Conservation (phyloP, 148 eudicot species). For the Persicaria maculosa region DNA sequence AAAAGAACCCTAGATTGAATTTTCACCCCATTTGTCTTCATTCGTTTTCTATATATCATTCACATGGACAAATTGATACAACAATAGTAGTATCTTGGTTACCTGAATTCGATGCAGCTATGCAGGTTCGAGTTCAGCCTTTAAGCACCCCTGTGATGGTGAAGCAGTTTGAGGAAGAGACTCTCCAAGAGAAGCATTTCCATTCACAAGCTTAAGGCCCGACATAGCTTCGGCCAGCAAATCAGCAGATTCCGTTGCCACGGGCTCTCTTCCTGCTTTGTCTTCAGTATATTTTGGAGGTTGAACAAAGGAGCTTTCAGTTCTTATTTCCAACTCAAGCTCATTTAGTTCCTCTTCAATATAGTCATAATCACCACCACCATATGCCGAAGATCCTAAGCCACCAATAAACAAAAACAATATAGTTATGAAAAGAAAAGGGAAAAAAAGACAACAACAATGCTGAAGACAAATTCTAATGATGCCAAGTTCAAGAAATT, state of each 20-base stretch:
- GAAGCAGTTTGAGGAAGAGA: not conserved
- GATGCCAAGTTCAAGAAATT: too few species aligned
- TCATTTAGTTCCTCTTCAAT: conserved; percentile 57
- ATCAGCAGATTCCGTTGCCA: conserved; percentile 26
- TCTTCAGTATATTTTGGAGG: conserved; percentile 18
- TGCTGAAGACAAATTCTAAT: not conserved
- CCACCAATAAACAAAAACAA: not conserved
- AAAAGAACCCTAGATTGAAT: too few species aligned
- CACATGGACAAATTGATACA: not conserved
- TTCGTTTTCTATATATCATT: not conserved
- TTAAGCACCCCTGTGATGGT: not conserved
- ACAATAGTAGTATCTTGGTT: not conserved
- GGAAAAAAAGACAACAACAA: not conserved
- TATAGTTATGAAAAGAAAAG: not conserved
- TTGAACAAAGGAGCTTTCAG: conserved; percentile 20
- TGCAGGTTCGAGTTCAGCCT: conserved; percentile 12
- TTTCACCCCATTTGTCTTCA: too few species aligned
- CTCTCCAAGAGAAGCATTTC: not conserved
- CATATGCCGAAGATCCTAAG: conserved; percentile 38
- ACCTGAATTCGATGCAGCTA: not conserved
- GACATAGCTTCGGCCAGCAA: conserved; percentile 44
- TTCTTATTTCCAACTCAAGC: conserved; percentile 47
- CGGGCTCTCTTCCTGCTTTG: conserved; percentile 15
- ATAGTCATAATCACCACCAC: conserved; percentile 48
- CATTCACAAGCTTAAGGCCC: conserved; percentile 34